Evolutionary conservation across 2,329 filamentous ascomycete genomes (phyloP).

Genomic region (Orbilia blumenaviensis): DNA sequence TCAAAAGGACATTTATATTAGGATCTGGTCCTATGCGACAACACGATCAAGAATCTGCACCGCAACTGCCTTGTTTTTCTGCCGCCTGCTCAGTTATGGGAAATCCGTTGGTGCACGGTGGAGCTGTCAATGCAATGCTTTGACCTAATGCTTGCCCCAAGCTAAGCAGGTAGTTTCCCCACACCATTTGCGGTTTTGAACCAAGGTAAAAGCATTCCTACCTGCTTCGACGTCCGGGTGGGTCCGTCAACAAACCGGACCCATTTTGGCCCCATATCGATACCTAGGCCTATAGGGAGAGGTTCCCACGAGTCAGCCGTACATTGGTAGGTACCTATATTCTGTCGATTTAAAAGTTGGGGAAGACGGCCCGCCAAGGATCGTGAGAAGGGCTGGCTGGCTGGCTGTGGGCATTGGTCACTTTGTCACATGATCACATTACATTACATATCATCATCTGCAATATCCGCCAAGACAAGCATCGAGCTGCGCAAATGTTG

Average conservation of each 20-base stretch:
- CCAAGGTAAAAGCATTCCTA: constrained; percentile 13
- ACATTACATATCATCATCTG: too few species aligned
- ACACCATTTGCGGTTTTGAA: constrained; percentile 12
- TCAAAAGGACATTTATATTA: neutral
- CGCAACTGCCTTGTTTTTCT: constrained; percentile 6
- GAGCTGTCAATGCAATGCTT: neutral
- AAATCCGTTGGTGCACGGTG: neutral
- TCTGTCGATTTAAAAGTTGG: neutral
- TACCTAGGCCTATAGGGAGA: neutral
- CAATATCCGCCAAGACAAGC: neutral
- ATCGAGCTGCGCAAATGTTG: neutral
- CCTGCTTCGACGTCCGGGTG: neutral
- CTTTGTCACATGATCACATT: constrained; percentile 15
- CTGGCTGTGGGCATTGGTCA: constrained; percentile 5
- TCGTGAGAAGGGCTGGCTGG: neutral
- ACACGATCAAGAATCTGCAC: neutral
- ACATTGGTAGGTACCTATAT: neutral
- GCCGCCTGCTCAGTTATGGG: neutral
- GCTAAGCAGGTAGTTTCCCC: constrained; percentile 7
- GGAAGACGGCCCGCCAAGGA: neutral
- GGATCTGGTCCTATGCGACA: neutral
- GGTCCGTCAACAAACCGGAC: neutral
- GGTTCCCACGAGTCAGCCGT: neutral
- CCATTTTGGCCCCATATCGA: neutral
- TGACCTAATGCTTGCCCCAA: neutral